Evolutionary conservation across 257 asterid species (phyloP).

Genomic region (Schizonepeta tenuifolia): DNA sequence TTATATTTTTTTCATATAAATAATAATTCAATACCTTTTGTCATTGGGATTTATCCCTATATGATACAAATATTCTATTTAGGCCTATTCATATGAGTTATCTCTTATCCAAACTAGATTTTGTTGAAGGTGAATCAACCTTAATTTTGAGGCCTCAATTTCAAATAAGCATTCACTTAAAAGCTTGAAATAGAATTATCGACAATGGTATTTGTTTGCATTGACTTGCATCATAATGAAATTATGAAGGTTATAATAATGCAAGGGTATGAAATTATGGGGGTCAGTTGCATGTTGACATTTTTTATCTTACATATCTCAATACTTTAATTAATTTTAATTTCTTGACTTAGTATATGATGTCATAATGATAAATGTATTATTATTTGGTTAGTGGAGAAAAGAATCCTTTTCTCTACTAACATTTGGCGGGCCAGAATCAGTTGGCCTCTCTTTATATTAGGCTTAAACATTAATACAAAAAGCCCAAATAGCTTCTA

Average conservation of each 20-base stretch:
- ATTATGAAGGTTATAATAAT: not conserved
- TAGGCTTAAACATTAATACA: no score
- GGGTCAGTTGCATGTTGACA: slow-evolving; percentile 34
- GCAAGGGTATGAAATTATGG: not conserved
- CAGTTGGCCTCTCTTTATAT: not conserved
- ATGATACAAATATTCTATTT: not conserved
- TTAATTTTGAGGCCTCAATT: not conserved
- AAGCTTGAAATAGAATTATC: slow-evolving; percentile 29
- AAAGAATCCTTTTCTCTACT: not conserved
- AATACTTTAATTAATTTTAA: not conserved
- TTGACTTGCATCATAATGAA: slow-evolving; percentile 29
- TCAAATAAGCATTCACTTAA: slow-evolving; percentile 30
- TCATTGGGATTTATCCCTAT: not conserved
- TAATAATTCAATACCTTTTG: not conserved
- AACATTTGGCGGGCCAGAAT: not conserved
- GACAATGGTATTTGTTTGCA: slow-evolving; percentile 36
- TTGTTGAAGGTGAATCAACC: not conserved
- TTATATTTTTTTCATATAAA: not conserved
- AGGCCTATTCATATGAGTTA: not conserved
- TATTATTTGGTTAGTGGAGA: no score
- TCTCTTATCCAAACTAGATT: not conserved
- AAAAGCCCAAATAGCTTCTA: no score
- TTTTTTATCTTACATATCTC: not conserved
- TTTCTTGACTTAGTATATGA: not conserved
- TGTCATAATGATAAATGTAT: no score